Evolutionary conservation across 164 flowering plant species (phyloP).

Genomic region (Aristolochia contorta): DNA sequence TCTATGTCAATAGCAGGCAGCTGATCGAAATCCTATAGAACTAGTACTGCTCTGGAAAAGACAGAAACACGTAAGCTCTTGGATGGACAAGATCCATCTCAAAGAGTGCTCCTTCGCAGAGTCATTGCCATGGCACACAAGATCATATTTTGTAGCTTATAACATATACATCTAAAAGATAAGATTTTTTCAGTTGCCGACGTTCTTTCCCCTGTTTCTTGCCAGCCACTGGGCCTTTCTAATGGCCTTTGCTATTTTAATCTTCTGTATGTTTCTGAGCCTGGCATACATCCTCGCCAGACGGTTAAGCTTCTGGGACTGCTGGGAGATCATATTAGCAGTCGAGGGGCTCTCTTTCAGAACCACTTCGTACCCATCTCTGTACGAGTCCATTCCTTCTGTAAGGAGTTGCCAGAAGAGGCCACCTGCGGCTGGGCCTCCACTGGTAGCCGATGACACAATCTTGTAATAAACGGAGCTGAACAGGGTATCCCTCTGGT

Average conservation of each 20-base stretch:
- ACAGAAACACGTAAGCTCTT: constrained; percentile 12
- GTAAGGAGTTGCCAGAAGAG: constrained; percentile 73
- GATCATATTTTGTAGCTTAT: neutral
- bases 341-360: constrained; percentile 51
- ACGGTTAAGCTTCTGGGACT: constrained; percentile 41
- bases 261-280: constrained; percentile 25
- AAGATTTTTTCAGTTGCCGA: constrained; percentile 18
- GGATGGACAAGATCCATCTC: constrained; percentile 25
- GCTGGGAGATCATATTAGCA: constrained; percentile 33
- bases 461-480: constrained; percentile 37
- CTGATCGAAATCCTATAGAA: too few relatives aligned
- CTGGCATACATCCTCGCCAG: constrained; percentile 38
- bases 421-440: constrained; percentile 67
- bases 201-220: constrained; percentile 13
- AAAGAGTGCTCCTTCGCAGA: neutral
- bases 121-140: neutral
- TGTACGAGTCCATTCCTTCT: constrained; percentile 55
- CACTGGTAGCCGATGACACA: constrained; percentile 53
- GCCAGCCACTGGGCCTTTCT: constrained; percentile 24
- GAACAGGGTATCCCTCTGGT: constrained; percentile 41
- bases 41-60: neutral
- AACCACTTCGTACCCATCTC: constrained; percentile 72
- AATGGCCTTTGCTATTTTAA: constrained; percentile 29
- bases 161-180: neutral
- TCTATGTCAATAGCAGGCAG: too few relatives aligned